These are phyloP conservation scores for Rosa lucieae DNA, from an alignment of 306 rosid species.

Conservation along the genomic window DNA sequence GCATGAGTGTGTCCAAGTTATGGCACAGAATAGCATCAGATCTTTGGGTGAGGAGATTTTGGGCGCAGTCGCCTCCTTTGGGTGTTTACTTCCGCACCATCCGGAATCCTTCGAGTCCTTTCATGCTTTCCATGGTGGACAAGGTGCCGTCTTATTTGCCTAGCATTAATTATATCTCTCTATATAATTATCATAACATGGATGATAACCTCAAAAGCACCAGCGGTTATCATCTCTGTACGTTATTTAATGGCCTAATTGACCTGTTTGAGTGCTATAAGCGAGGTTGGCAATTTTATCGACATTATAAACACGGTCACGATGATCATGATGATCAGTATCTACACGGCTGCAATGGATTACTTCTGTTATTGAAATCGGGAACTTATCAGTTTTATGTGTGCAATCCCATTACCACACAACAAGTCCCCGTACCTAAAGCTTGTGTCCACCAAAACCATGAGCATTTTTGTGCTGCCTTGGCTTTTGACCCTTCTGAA, in stretches of 20 bases:
- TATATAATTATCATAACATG: background rate
- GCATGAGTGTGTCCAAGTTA: constrained; percentile 11
- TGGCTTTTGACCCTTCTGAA: constrained; percentile 5
- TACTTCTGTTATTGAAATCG: background rate
- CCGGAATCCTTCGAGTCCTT: background rate
- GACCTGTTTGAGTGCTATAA: background rate
- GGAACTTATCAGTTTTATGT: background rate
- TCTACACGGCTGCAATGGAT: constrained; percentile 6
- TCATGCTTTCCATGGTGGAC: background rate
- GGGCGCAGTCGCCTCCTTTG: constrained; percentile 3
- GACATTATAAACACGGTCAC: background rate
- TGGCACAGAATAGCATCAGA: background rate
- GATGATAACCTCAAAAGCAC: background rate
- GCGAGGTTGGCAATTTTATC: background rate
- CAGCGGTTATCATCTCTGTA: background rate
- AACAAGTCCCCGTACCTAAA: background rate
- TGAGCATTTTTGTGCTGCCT: constrained; percentile 1
- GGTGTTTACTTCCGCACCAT: background rate
- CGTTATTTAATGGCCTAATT: background rate
- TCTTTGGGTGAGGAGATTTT: constrained; percentile 5
- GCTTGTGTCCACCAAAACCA: background rate
- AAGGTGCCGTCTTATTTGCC: background rate
- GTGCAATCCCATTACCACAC: background rate
- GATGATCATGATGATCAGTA: background rate
- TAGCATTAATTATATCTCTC: background rate